These are phyloP conservation scores for Coemansia sp. DNA, from an alignment of 192 early-diverging fungal species.

Conservation along the genomic window DNA sequence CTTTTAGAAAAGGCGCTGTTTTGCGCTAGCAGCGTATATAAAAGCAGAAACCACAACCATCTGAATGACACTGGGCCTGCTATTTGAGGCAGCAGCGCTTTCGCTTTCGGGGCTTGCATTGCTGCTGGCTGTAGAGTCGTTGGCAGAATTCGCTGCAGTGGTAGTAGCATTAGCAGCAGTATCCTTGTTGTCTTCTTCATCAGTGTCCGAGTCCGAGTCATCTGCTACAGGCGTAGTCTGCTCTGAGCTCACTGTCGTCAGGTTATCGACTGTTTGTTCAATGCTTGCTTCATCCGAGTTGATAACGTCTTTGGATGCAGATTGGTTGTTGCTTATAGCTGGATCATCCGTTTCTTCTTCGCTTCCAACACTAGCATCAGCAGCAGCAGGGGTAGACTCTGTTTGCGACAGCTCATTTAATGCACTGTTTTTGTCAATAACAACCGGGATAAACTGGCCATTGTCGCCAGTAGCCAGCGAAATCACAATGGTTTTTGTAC, in stretches of 20 bases:
- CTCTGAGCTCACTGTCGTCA: neutral
- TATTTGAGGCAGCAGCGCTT: neutral
- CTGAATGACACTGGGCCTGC: neutral
- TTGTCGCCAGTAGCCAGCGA: constrained; percentile 31
- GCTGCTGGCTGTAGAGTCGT: too few species aligned
- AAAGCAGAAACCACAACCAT: neutral
- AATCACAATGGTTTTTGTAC: constrained; percentile 42
- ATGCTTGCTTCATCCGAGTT: neutral
- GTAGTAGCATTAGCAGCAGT: constrained; percentile 2
- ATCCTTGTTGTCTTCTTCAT: constrained; percentile 9
- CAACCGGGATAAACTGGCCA: constrained; percentile 33
- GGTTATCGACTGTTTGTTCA: neutral
- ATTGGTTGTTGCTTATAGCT: neutral
- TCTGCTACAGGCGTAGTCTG: neutral
- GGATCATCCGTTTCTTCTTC: neutral
- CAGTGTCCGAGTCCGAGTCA: constrained; percentile 30
- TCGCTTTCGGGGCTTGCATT: neutral
- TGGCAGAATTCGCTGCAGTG: neutral
- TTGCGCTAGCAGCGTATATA: neutral
- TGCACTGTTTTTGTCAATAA: constrained; percentile 22
- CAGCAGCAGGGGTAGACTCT: neutral
- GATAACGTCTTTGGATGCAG: neutral
- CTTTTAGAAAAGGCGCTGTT: neutral
- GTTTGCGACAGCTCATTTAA: neutral
- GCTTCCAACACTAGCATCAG: neutral